Evolutionary conservation across 805 yeast species (phyloP), one percentile per base, ranked within the genome.

Genomic region (Candida taoyuanica): DNA sequence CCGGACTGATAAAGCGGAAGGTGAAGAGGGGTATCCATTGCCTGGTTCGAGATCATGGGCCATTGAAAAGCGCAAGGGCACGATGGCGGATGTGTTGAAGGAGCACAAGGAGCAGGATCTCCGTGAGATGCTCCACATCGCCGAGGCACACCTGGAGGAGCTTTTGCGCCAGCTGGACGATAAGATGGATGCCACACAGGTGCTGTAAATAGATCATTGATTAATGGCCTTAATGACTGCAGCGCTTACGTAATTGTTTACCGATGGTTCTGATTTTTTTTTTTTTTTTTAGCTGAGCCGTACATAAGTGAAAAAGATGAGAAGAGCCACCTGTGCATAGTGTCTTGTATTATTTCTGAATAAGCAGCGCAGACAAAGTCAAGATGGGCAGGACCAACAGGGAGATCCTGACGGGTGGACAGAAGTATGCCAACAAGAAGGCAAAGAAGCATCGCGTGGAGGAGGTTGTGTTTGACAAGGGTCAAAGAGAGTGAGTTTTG

Each of bases 361-460:
- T 9, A 25, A 9, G 6, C 13, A 11, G 13, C 15, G 8, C 15
- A 25, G 13, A 25, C 12, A 6, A 11, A 13, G 15, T n/a, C 9
- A 34, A 32, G 17, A 47, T 47, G 51, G 49, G 42, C 5, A 49
- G 53, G 40, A 52, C 71, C 4, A 89, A 91, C 60, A 76, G 95
- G 63, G 91, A 88, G 53, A 76, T 89, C 40, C 80, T 89, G 58
- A 84, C 96, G 7, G 87, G 94, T 25, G 96, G 95, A 53, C 78
- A 82, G 61, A 75, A 73, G 50, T 89, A 88, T 60, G 80, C 81
- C 14, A 75, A 76, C 37, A 82, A 80, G 48, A 81, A 78, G 55
- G 69, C 71, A 24, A 76, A 75, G 57, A 73, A 76, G 56, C 76
- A 73, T 55, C 72, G 87, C 28, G 88, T 85, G 3, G 89, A 76